A percentile compares a stretch with the other conserved stretches of the same genome.
These are phyloP conservation scores for Suillus brevipes DNA, from an alignment of 768 basidiomycete species.

Conservation along the genomic window DNA sequence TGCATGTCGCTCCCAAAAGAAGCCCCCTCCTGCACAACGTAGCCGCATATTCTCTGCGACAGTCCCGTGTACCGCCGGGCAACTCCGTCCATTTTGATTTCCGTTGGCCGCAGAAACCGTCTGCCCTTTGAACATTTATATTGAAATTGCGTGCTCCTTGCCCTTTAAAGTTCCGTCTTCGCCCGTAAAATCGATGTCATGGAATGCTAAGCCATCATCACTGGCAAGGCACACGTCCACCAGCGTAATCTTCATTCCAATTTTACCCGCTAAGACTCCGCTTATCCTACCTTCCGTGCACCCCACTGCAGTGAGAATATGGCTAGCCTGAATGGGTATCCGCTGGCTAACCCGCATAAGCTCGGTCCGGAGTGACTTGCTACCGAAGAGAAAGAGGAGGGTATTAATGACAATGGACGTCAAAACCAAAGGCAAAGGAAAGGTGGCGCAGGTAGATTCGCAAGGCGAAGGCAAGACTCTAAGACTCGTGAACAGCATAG, in stretches of 20 bases:
- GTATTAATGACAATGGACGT: slow-evolving; percentile 23
- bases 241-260: slow-evolving; percentile 69
- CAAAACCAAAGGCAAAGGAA: slow-evolving; percentile 27
- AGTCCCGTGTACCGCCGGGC: not conserved
- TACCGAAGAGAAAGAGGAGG: slow-evolving; percentile 35
- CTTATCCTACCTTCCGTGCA: slow-evolving; percentile 53
- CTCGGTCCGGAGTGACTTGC: slow-evolving; percentile 65
- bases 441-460: slow-evolving; percentile 21
- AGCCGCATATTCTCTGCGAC: slow-evolving; percentile 38
- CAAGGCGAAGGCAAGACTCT: slow-evolving; percentile 17
- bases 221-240: slow-evolving; percentile 49
- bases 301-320: slow-evolving; percentile 76
- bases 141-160: slow-evolving; percentile 46
- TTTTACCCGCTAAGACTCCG: slow-evolving; percentile 42
- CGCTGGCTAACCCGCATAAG: slow-evolving; percentile 75
- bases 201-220: slow-evolving; percentile 21
- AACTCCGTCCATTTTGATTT: slow-evolving; percentile 27
- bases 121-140: slow-evolving; percentile 26
- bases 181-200: slow-evolving; percentile 24
- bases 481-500: slow-evolving; percentile 57
- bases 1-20: slow-evolving; percentile 53
- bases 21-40: slow-evolving; percentile 47
- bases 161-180: slow-evolving; percentile 45
- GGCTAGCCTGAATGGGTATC: slow-evolving; percentile 82
- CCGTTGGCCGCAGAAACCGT: slow-evolving; percentile 39